Base-by-base conservation (phyloP, 768 basidiomycete species). In the Tulasnella sp. region DNA sequence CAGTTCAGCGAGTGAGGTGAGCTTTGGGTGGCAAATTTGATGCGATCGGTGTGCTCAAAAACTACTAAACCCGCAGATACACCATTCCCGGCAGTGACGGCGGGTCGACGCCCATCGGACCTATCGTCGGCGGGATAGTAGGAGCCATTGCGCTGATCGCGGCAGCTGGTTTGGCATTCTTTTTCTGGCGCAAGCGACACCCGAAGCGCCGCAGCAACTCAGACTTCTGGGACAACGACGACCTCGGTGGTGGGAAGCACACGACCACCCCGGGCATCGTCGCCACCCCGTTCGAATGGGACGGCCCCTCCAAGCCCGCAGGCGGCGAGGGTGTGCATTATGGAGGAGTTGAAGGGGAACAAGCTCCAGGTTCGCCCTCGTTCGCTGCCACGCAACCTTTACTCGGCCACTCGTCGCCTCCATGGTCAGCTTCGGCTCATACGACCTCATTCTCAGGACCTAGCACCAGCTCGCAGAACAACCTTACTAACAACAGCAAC, bases 261-360 rank as follows among this genome's bases (percentile, higher is more conserved):
- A 21, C 74, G 3, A 31, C 27, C 0, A 73, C 31, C 40, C 31
- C 74, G 4, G 74, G 74, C 24, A 31, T 75, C 27, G 74, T 75
- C 74, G 74, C 74, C 40, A 42, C 74, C 18, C 74, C 74, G 24
- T 75, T 75, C 31, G 31, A 42, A 52, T 75, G 74, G 74, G 46
- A 44, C n/a, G 71, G 71, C 36, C 71, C 71, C 9, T 38, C 38
- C 2, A 75, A 44, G 39, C 40, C 46, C 10, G 16, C n/a, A 10
- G 31, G 74, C 74, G 16, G 16, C 74, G 10, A 8, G 6, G 74
- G 34, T 31, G n/a, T 7, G 21, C 52, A 52, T 52, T 52, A 52
- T 10, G 52, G 52, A 24, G 52, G 52, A n/a, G 36, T 39, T 75
- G 74, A 44, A 39, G 74, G 38, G 18, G 74, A 75, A 39, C 44